Conservation (phyloP, 2,329 filamentous ascomycete genomes). For the Verticillium nubilum region DNA sequence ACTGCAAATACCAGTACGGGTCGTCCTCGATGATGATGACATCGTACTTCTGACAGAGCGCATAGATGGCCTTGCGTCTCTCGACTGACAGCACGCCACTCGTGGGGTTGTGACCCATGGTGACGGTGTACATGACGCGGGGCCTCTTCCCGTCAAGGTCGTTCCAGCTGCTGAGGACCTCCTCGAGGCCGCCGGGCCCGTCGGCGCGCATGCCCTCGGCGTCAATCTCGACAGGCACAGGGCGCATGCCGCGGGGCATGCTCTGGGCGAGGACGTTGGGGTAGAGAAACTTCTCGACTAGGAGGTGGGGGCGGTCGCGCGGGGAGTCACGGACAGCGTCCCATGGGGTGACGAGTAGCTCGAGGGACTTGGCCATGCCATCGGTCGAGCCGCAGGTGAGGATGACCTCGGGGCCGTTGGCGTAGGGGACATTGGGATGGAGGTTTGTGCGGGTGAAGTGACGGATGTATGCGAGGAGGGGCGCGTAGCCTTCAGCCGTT, state of each 20-base stretch:
- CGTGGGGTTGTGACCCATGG: constrained; percentile 80
- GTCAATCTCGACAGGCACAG: constrained; percentile 72
- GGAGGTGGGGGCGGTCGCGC: constrained; percentile 65
- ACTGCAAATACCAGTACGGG: constrained; percentile 94
- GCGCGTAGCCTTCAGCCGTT: constrained; percentile 73
- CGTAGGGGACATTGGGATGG: constrained; percentile 77
- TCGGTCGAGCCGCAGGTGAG: constrained; percentile 81
- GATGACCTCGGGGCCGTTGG: constrained; percentile 68
- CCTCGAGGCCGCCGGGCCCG: constrained; percentile 68
- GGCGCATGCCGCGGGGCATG: constrained; percentile 63
- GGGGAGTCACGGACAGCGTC: constrained; percentile 61
- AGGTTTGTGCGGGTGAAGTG: constrained; percentile 72
- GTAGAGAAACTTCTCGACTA: constrained; percentile 79
- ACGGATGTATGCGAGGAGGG: constrained; percentile 70
- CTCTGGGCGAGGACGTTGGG: constrained; percentile 67
- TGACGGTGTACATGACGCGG: constrained; percentile 84
- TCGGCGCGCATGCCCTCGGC: constrained; percentile 70
- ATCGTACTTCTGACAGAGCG: constrained; percentile 75
- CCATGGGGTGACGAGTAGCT: constrained; percentile 74
- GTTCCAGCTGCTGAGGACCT: constrained; percentile 83
- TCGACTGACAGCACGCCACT: constrained; percentile 67
- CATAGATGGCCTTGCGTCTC: constrained; percentile 74
- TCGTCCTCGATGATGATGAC: constrained; percentile 91
- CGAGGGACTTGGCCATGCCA: constrained; percentile 72
- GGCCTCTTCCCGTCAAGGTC: constrained; percentile 66